phyloP scores from a whole-genome alignment of 306 rosid species.

The Myrica gale region DNA sequence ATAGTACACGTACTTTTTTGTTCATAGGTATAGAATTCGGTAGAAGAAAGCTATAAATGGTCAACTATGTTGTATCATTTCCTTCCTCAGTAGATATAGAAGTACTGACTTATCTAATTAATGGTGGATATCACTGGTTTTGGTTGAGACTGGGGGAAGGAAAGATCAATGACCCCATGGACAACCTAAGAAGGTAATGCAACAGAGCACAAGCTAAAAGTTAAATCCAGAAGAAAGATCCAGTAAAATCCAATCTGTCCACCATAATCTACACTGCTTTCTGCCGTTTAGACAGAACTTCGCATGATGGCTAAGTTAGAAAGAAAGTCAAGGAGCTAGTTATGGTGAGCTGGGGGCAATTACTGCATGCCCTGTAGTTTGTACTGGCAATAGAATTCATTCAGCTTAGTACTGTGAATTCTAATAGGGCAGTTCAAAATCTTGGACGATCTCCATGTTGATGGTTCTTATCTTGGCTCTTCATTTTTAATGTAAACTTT shows the following conservation, averaged over 20 bases:
- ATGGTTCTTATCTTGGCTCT: slow-evolving; percentile 11
- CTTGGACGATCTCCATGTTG: slow-evolving; percentile 2
- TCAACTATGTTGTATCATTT: background rate
- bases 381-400: background rate
- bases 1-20: background rate
- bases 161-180: too few relatives aligned
- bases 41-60: background rate
- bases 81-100: background rate
- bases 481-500: background rate
- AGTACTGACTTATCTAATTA: background rate
- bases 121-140: background rate
- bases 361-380: background rate
- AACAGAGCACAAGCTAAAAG: too few relatives aligned
- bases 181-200: too few relatives aligned
- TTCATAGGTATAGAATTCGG: background rate
- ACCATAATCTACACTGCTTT: too few relatives aligned
- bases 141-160: background rate
- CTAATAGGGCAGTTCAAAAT: slow-evolving; percentile 11
- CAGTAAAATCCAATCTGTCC: too few relatives aligned
- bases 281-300: too few relatives aligned
- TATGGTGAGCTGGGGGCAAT: background rate
- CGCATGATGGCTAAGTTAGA: too few relatives aligned
- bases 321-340: background rate
- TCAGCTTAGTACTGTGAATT: slow-evolving; percentile 4
- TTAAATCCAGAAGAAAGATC: too few relatives aligned